Evolutionary conservation across 2,329 filamentous ascomycete species (phyloP), one percentile per base, ranked within the genome.

Genomic region (Aspergillus quadrilineatus): DNA sequence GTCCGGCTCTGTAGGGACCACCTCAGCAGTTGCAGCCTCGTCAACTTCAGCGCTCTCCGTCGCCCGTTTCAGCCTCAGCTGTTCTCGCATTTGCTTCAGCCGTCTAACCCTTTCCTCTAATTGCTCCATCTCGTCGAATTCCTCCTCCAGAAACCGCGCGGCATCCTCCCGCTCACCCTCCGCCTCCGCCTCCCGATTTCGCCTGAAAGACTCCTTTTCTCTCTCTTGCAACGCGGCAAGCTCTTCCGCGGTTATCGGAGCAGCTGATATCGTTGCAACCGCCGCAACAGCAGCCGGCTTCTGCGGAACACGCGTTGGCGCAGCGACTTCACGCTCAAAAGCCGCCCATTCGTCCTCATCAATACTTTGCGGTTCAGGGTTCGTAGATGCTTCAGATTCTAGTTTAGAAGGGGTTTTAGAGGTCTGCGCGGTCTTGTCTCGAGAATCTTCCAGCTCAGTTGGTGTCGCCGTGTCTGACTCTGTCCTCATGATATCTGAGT

Each of bases 321-420:
- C 76, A 6, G 85, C 88, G 54, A 96, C 86, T 53, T 96, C 90
- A 2, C 89, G 89, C 70, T 96, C 88, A 69, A 96, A 95, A 7
- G 90, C 89, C 1, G 89, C 88, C 89, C 89, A 94, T 73, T 94
- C 89, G 53, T 87, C 85, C 67, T 96, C 90, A 69, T 92, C 85
- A 7, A 90, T 75, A 4, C 52, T 30, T 47, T 69, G 53, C 10
- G 57, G 28, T 29, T 47, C 29, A 8, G 62, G n/a, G 7, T 42
- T 42, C 51, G 61, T 41, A 41, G 53, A 15, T 50, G 54, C 22
- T 48, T 53, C 53, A 56, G 50, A 44, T 26, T 50, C 37, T 30
- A 55, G 22, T 47, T 51, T 46, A 41, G 56, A 37, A 55, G 60
- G 28, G n/a, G 50, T 14, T 39, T 60, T 50, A 22, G 50, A 45